phyloP scores from a whole-genome alignment of 768 basidiomycete species.

The Suillus plorans region DNA sequence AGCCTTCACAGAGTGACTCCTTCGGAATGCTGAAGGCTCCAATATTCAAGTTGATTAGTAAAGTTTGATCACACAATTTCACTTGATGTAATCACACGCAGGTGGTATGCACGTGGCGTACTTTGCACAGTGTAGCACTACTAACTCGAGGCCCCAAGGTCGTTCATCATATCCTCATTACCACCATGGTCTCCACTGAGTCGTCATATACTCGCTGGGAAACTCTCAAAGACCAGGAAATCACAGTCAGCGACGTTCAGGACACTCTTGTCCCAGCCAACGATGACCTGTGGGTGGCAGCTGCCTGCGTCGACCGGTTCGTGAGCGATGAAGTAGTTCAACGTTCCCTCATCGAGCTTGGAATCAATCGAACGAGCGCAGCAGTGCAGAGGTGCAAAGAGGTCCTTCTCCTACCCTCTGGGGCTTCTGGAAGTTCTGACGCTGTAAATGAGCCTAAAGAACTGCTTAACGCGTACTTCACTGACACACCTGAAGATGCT shows the following conservation, averaged over 20 bases:
- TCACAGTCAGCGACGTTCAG: conserved; percentile 50
- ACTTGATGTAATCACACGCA: neutral
- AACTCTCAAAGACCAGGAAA: conserved; percentile 51
- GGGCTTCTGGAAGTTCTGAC: conserved; percentile 11
- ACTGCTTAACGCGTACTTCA: conserved; percentile 53
- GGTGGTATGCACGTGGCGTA: neutral
- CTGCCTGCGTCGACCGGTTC: conserved; percentile 71
- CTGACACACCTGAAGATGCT: conserved; percentile 55
- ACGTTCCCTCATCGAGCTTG: conserved; percentile 58
- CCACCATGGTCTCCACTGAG: conserved; percentile 37
- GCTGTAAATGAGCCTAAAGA: conserved; percentile 19
- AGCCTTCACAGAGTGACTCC: neutral
- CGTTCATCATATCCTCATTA: neutral
- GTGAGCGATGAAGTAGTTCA: conserved; percentile 58
- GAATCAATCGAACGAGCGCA: conserved; percentile 55
- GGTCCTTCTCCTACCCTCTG: conserved; percentile 24
- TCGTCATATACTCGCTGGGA: conserved; percentile 55
- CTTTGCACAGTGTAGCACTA: neutral
- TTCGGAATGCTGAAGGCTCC: too few relatives aligned
- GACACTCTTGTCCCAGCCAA: conserved; percentile 48
- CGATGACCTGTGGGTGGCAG: conserved; percentile 76
- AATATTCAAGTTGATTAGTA: too few relatives aligned
- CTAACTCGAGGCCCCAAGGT: neutral
- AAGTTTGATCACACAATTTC: neutral
- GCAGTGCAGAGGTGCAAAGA: conserved; percentile 50